These are phyloP conservation scores for Talaromyces sp. DNA, from an alignment of 2,329 filamentous ascomycete species.

Conservation along the genomic window DNA sequence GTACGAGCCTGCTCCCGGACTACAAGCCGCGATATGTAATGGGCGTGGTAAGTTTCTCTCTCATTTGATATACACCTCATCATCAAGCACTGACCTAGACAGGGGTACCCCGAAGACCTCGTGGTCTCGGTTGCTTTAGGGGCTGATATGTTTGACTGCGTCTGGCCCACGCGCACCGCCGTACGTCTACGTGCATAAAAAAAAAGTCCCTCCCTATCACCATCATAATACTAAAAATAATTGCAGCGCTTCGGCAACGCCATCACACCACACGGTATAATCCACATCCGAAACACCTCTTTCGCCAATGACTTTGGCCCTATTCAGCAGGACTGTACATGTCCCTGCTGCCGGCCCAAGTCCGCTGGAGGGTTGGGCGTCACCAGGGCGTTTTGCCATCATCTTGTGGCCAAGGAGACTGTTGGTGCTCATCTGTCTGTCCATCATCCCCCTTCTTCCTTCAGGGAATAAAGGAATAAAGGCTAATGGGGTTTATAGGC, in stretches of 20 bases:
- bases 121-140: constrained; percentile 89
- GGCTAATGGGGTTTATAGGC: no score
- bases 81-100: not conserved
- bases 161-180: constrained; percentile 95
- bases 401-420: constrained; percentile 90
- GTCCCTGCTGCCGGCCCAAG: constrained; percentile 65
- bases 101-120: constrained; percentile 91
- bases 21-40: constrained; percentile 98
- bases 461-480: no score
- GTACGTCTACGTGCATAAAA: constrained; percentile 41
- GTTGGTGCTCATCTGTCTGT: constrained; percentile 68
- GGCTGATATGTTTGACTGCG: constrained; percentile 99
- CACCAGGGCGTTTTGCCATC: constrained; percentile 83
- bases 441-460: no score
- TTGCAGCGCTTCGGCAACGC: constrained; percentile 80
- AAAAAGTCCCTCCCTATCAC: not conserved
- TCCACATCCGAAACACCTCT: constrained; percentile 73
- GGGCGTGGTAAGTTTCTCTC: constrained; percentile 68
- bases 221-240: constrained; percentile 3
- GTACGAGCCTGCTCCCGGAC: constrained; percentile 77
- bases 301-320: constrained; percentile 77
- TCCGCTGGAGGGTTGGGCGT: constrained; percentile 70
- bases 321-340: constrained; percentile 76
- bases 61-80: constrained; percentile 5
- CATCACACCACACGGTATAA: constrained; percentile 71